phyloP scores from a whole-genome alignment of 345 rosid genomes.

The Corchorus olitorius region DNA sequence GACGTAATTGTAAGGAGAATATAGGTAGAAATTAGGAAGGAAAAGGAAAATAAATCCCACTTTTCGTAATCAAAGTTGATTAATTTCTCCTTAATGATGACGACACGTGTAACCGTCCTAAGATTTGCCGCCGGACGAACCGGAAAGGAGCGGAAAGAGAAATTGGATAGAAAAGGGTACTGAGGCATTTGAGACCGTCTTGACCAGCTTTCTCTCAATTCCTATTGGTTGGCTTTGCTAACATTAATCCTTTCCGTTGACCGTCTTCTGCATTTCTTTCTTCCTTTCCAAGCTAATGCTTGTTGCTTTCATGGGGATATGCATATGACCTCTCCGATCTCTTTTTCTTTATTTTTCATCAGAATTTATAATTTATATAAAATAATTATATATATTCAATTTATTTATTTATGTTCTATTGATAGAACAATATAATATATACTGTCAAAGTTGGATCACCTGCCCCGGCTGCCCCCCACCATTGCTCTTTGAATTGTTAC shows the following conservation, averaged over 20 bases:
- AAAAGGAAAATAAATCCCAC: too few species aligned
- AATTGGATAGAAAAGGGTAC: neutral
- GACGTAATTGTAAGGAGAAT: neutral
- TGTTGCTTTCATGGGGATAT: too few species aligned
- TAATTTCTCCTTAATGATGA: neutral
- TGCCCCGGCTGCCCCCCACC: neutral
- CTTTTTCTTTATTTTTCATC: too few species aligned
- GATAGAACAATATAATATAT: too few species aligned
- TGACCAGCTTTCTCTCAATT: constrained; percentile 14
- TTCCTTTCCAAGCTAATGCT: neutral
- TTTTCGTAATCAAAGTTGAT: neutral
- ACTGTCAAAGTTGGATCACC: too few species aligned
- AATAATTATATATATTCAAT: too few species aligned
- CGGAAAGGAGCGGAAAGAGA: neutral
- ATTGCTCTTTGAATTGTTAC: neutral
- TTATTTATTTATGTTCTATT: too few species aligned
- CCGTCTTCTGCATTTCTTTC: neutral
- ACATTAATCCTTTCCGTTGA: constrained; percentile 11
- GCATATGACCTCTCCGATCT: too few species aligned
- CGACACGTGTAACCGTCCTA: neutral
- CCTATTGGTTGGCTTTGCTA: neutral
- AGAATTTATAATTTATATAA: too few species aligned
- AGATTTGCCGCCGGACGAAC: neutral
- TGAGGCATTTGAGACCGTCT: neutral
- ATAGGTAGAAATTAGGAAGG: neutral